phyloP scores from a whole-genome alignment of 768 basidiomycete species.

The Lyophyllum decastes region DNA sequence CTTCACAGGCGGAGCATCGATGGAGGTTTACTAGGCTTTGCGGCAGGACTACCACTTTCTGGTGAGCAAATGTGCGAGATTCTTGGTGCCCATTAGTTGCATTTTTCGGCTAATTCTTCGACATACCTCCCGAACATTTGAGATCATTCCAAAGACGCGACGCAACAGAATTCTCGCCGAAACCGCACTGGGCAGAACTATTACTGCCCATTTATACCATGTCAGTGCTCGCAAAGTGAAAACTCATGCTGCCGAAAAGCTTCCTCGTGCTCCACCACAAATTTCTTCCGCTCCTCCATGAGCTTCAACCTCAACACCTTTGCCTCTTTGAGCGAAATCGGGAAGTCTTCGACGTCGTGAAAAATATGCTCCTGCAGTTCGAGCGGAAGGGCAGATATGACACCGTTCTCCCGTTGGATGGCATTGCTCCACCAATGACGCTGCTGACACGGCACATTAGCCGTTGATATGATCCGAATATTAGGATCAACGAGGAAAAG shows the following conservation, averaged over 20 bases:
- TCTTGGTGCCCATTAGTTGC: too few species aligned
- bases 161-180: too few species aligned
- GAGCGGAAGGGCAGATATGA: neutral
- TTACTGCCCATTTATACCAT: too few species aligned
- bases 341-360: constrained; percentile 7
- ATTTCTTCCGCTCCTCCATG: constrained; percentile 26
- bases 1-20: too few species aligned
- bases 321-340: constrained; percentile 22
- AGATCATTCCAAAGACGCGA: too few species aligned
- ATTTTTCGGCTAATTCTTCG: too few species aligned
- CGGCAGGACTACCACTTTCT: too few species aligned
- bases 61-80: too few species aligned
- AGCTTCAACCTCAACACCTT: constrained; percentile 21
- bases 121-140: too few species aligned
- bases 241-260: neutral
- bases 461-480: constrained; percentile 23
- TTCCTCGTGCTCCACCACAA: constrained; percentile 9
- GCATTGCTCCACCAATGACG: constrained; percentile 21
- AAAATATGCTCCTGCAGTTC: neutral
- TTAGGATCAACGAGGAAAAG: constrained; percentile 21
- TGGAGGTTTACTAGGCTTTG: too few species aligned
- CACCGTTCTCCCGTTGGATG: neutral
- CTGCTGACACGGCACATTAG: constrained; percentile 28
- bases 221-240: neutral
- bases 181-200: too few species aligned